A percentile compares a stretch with the other conserved stretches of the same genome.
Evolutionary conservation across 345 rosid species (phyloP).

Genomic region (Odontarrhena argentea): DNA sequence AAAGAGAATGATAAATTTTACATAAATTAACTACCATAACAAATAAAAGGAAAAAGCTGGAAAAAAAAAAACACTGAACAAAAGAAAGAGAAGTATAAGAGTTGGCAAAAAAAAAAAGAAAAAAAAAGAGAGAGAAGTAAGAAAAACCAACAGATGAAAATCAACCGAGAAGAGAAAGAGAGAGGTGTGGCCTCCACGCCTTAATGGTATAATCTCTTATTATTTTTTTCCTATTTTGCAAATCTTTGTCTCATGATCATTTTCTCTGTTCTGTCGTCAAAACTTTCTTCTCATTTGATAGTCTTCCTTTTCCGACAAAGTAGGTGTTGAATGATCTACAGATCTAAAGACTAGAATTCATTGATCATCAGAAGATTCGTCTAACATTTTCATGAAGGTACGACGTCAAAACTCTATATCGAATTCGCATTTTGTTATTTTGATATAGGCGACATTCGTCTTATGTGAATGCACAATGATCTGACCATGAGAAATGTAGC

Average conservation of each 20-base stretch:
- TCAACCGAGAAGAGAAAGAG: neutral
- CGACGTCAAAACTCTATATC: neutral
- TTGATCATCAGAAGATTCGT: slow-evolving; percentile 16
- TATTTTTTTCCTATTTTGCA: slow-evolving; percentile 2
- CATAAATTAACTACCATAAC: too few relatives aligned
- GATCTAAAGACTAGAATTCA: slow-evolving; percentile 4
- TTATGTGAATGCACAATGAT: neutral
- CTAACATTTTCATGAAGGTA: slow-evolving; percentile 30
- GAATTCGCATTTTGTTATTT: neutral
- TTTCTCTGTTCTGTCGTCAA: slow-evolving; percentile 9
- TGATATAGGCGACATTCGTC: neutral
- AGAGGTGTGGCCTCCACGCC: slow-evolving; percentile 39
- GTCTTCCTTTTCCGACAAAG: neutral
- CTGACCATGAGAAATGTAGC: neutral
- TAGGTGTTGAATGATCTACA: neutral
- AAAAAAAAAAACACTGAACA: too few relatives aligned
- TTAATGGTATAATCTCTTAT: neutral
- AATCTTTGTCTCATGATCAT: slow-evolving; percentile 18
- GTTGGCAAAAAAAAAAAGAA: too few relatives aligned
- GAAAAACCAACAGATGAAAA: slow-evolving; percentile 21
- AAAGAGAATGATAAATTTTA: too few relatives aligned
- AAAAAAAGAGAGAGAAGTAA: neutral
- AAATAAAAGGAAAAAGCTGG: too few relatives aligned
- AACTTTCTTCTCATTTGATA: neutral
- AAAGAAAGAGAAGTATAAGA: too few relatives aligned